phyloP scores from a whole-genome alignment of 2,329 filamentous ascomycete genomes.

The Exutisphaerella laricina region DNA sequence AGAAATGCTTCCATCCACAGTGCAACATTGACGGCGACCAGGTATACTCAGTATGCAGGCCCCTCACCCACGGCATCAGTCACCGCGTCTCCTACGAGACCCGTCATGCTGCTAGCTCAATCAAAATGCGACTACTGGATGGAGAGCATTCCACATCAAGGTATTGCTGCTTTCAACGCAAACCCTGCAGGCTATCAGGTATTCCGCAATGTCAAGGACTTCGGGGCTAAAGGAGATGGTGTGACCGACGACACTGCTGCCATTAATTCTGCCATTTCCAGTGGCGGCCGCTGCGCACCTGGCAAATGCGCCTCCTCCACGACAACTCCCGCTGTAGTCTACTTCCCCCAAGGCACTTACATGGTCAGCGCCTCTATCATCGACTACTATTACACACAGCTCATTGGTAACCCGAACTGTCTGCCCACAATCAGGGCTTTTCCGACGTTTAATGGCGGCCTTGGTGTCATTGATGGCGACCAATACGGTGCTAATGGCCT shows the following conservation, averaged over 20 bases:
- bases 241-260: conserved; percentile 53
- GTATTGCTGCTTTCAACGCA: conserved; percentile 44
- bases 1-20: neutral
- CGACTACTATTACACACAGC: conserved; percentile 58
- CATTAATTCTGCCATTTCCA: conserved; percentile 44
- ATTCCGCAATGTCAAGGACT: conserved; percentile 47
- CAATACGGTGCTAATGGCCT: conserved; percentile 43
- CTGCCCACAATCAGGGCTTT: conserved; percentile 52
- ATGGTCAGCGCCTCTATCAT: conserved; percentile 52
- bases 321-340: conserved; percentile 51
- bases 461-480: conserved; percentile 55
- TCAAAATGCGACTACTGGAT: conserved; percentile 34
- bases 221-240: conserved; percentile 43
- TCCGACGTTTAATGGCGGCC: conserved; percentile 45
- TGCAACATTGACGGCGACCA: neutral
- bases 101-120: conserved; percentile 2
- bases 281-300: conserved; percentile 39
- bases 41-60: conserved; percentile 7
- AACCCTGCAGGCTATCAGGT: conserved; percentile 39
- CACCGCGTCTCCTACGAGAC: neutral
- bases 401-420: conserved; percentile 56
- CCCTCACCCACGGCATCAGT: conserved; percentile 9
- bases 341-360: conserved; percentile 56
- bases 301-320: conserved; percentile 42
- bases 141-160: conserved; percentile 45